Conservation (phyloP, 2,329 filamentous ascomycete species). For the Sclerotinia borealis region DNA sequence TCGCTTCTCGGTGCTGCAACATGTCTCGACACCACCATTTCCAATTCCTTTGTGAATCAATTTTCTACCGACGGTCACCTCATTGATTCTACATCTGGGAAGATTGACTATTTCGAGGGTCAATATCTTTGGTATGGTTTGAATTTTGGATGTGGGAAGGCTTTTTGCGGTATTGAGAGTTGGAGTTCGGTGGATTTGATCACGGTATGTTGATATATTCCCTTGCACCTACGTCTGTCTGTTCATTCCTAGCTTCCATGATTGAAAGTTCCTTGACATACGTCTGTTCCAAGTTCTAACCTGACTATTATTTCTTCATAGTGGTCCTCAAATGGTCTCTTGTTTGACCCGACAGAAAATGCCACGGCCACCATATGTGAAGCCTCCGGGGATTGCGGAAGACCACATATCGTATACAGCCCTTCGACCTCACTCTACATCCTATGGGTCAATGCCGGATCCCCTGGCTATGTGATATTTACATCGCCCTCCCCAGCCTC, state of each 20-base stretch:
- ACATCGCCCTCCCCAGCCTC: background rate
- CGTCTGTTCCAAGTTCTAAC: too few species aligned
- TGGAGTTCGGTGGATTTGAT: conserved; percentile 6
- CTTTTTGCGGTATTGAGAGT: conserved; percentile 23
- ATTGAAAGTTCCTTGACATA: background rate
- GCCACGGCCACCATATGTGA: background rate
- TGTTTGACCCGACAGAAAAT: conserved; percentile 1
- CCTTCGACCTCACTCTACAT: background rate
- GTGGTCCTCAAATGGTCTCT: conserved; percentile 6
- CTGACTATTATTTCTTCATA: background rate
- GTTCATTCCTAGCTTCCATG: background rate
- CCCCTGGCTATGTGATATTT: background rate
- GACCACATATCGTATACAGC: conserved; percentile 3
- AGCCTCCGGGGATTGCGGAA: background rate
- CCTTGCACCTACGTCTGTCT: background rate
- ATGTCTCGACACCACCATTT: background rate
- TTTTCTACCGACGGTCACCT: conserved; percentile 26
- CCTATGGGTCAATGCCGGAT: conserved; percentile 2
- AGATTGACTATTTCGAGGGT: conserved; percentile 24
- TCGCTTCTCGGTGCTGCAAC: background rate
- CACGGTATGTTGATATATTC: conserved; percentile 3
- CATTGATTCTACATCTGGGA: conserved; percentile 24
- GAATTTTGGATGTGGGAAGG: conserved; percentile 16
- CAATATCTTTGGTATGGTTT: conserved; percentile 25
- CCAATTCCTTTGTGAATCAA: conserved; percentile 10